phyloP scores from a whole-genome alignment of 306 rosid species.

The Corylus americana region DNA sequence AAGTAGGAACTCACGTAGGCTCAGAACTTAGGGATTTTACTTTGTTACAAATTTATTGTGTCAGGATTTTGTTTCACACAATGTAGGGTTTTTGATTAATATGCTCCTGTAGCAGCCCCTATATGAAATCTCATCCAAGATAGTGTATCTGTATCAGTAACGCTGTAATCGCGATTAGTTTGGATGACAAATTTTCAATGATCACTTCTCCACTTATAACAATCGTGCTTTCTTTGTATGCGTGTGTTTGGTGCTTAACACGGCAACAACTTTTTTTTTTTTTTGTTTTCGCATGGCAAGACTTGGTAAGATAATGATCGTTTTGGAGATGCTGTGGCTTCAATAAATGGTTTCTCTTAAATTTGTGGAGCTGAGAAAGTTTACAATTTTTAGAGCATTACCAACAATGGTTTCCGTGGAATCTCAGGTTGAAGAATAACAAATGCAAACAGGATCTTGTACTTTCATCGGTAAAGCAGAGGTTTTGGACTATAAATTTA shows the following conservation, averaged over 20 bases:
- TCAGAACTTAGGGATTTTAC: slow-evolving; percentile 26
- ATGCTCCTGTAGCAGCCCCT: slow-evolving; percentile 1
- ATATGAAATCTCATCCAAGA: not conserved
- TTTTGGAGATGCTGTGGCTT: too few relatives aligned
- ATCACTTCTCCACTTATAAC: not conserved
- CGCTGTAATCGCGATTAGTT: slow-evolving; percentile 18
- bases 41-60: not conserved
- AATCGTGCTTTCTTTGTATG: too few relatives aligned
- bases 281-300: too few relatives aligned
- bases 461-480: too few relatives aligned
- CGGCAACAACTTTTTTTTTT: too few relatives aligned
- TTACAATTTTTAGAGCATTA: too few relatives aligned
- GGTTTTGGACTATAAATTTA: not conserved
- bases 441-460: too few relatives aligned
- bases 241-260: too few relatives aligned
- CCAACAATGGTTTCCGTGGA: too few relatives aligned
- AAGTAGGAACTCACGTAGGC: slow-evolving; percentile 24
- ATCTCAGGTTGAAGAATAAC: too few relatives aligned
- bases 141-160: slow-evolving; percentile 29
- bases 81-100: slow-evolving; percentile 10
- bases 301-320: not conserved
- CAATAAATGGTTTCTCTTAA: too few relatives aligned
- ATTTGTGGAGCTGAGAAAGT: not conserved
- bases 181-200: not conserved
- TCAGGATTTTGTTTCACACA: slow-evolving; percentile 15